Evolutionary conservation across 257 asterid genomes (phyloP).

Genomic region (Lycium ferocissimum): DNA sequence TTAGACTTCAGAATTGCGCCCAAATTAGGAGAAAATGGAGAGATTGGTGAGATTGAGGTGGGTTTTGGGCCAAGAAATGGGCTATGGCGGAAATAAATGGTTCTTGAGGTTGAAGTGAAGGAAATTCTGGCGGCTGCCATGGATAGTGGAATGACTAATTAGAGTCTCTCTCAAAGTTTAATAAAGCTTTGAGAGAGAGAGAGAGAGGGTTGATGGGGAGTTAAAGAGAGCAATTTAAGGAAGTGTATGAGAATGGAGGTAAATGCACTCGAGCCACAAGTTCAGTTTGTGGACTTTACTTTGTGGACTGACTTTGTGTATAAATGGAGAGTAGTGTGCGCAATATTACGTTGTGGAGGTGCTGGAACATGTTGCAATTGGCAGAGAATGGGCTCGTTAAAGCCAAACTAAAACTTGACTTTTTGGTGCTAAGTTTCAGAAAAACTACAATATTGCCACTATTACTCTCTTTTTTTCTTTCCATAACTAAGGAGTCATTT

Average conservation of each 20-base stretch:
- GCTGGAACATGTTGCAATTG: neutral
- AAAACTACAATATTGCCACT: neutral
- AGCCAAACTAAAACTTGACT: neutral
- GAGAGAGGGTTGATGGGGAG: neutral
- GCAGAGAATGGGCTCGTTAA: neutral
- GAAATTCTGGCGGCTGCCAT: constrained; percentile 51
- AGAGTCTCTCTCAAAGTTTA: neutral
- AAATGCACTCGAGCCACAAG: neutral
- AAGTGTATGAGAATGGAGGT: neutral
- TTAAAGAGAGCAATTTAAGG: neutral
- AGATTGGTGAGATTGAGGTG: constrained; percentile 27
- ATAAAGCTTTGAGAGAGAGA: neutral
- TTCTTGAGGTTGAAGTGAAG: constrained; percentile 41
- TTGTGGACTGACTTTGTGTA: constrained; percentile 6
- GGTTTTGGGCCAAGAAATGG: constrained; percentile 52
- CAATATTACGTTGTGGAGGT: neutral
- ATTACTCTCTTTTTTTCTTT: neutral
- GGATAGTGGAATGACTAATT: neutral
- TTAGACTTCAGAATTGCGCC: constrained; percentile 32
- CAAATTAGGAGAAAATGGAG: constrained; percentile 33
- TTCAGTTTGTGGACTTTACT: neutral
- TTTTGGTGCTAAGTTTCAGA: neutral
- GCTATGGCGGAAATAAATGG: constrained; percentile 35
- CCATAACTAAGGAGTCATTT: too few species aligned
- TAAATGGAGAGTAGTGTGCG: neutral